A percentile compares a stretch with the other conserved stretches of the same genome.
Conservation (phyloP, 306 rosid species). For the Lathyrus tuberosus region DNA sequence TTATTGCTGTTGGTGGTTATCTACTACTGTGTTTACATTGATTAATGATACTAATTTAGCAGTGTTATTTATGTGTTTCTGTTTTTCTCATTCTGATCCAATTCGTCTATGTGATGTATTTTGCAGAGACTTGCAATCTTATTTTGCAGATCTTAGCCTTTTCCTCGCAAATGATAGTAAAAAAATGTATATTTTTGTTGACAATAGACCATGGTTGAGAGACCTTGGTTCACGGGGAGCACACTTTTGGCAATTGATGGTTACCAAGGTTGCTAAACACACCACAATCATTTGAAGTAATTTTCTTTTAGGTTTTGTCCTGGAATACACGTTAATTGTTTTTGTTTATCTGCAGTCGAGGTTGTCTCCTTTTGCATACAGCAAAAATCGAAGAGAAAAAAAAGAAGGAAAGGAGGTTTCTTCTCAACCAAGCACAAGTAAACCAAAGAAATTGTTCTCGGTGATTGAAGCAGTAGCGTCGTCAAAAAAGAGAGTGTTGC, state of each 20-base stretch:
- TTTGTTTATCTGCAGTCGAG: conserved; percentile 71
- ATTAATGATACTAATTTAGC: conserved; percentile 6
- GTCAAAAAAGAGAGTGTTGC: conserved; percentile 72
- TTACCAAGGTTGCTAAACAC: conserved; percentile 72
- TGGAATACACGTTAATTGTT: conserved; percentile 11
- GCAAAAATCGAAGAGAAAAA: conserved; percentile 61
- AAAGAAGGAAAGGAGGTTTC: conserved; percentile 54
- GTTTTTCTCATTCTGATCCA: conserved; percentile 21
- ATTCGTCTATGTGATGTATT: conserved; percentile 32
- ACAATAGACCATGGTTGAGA: conserved; percentile 92
- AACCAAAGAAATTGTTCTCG: conserved; percentile 58
- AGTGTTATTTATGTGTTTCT: conserved; percentile 11
- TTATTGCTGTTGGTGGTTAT: conserved; percentile 7
- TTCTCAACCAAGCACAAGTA: conserved; percentile 46
- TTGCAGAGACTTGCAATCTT: conserved; percentile 95
- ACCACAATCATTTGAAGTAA: conserved; percentile 24
- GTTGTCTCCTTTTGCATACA: conserved; percentile 88
- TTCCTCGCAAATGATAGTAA: conserved; percentile 79
- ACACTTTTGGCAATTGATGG: conserved; percentile 96
- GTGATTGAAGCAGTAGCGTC: conserved; percentile 62
- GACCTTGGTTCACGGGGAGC: conserved; percentile 72
- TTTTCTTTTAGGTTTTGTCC: conserved; percentile 23
- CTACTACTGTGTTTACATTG: conserved; percentile 10
- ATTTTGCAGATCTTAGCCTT: conserved; percentile 84
- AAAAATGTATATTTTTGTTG: conserved; percentile 79